These are phyloP conservation scores for Chrysopogon serrulatus DNA, from an alignment of 176 grass and related monocot species.

Conservation along the genomic window DNA sequence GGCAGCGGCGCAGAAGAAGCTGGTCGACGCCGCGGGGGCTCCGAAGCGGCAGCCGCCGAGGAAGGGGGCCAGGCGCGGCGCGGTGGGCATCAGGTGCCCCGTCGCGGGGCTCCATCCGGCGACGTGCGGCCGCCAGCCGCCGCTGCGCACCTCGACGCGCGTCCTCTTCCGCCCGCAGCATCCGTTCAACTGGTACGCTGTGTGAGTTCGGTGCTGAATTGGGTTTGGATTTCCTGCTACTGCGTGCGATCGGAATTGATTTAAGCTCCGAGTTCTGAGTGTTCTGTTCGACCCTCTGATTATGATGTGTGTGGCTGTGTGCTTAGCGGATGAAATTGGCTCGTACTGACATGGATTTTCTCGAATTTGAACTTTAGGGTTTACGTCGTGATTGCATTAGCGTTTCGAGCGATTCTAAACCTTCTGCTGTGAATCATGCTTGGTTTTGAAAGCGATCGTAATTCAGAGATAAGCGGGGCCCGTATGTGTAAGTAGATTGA, in stretches of 20 bases:
- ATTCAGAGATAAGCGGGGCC: background rate
- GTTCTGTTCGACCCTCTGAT: background rate
- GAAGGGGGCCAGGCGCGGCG: slow-evolving; percentile 13
- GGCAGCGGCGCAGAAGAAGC: background rate
- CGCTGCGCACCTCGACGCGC: slow-evolving; percentile 34
- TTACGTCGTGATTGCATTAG: background rate
- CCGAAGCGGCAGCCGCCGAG: background rate
- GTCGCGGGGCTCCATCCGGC: slow-evolving; percentile 22
- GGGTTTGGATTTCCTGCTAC: background rate
- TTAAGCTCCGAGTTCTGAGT: background rate
- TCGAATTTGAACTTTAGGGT: background rate
- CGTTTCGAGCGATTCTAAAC: background rate
- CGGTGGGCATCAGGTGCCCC: slow-evolving; percentile 20
- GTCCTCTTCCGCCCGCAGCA: slow-evolving; percentile 38
- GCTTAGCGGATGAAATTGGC: background rate
- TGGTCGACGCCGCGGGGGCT: background rate
- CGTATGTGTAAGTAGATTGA: background rate
- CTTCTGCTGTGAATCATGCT: background rate
- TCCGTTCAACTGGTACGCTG: slow-evolving; percentile 61
- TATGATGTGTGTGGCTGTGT: background rate
- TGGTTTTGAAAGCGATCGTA: slow-evolving; percentile 14
- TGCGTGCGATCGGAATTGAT: background rate
- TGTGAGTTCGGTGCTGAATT: background rate
- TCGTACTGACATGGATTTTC: background rate
- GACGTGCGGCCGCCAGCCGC: slow-evolving; percentile 2